A percentile compares a stretch with the other conserved stretches of the same genome.
Conservation (phyloP, 2,329 filamentous ascomycete genomes). For the Diaporthe ilicicola region DNA sequence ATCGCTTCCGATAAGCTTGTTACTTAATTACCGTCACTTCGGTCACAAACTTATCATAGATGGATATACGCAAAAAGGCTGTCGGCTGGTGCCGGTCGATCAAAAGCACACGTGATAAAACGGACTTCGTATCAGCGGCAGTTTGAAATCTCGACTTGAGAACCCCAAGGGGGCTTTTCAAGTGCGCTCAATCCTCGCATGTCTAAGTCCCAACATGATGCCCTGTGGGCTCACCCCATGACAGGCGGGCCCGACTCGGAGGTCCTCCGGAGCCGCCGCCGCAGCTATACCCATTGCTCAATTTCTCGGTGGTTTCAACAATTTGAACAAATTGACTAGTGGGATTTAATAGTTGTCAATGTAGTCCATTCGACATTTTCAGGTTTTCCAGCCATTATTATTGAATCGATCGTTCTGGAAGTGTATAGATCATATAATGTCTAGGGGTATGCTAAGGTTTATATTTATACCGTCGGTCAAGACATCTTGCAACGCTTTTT, state of each 20-base stretch:
- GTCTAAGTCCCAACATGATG: background rate
- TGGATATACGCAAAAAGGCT: background rate
- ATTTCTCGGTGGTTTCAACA: background rate
- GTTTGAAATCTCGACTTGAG: background rate
- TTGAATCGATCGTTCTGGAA: slow-evolving; percentile 51
- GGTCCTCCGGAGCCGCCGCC: background rate
- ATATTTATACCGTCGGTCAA: slow-evolving; percentile 65
- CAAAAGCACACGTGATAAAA: background rate
- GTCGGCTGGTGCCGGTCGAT: background rate
- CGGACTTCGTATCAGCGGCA: background rate
- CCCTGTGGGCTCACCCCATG: background rate
- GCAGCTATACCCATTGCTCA: background rate
- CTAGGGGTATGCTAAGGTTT: slow-evolving; percentile 62
- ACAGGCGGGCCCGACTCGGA: background rate
- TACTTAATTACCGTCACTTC: background rate
- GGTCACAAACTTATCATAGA: no score
- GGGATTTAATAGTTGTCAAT: background rate
- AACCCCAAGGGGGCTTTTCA: background rate
- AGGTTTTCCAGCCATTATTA: slow-evolving; percentile 23
- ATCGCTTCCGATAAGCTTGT: background rate
- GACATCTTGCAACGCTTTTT: slow-evolving; percentile 64
- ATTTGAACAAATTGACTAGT: background rate
- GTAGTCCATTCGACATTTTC: no score
- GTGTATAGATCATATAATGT: slow-evolving; percentile 58
- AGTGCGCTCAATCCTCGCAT: background rate